Conservation (phyloP, 2,329 filamentous ascomycete species). For the Aspergillus felis region DNA sequence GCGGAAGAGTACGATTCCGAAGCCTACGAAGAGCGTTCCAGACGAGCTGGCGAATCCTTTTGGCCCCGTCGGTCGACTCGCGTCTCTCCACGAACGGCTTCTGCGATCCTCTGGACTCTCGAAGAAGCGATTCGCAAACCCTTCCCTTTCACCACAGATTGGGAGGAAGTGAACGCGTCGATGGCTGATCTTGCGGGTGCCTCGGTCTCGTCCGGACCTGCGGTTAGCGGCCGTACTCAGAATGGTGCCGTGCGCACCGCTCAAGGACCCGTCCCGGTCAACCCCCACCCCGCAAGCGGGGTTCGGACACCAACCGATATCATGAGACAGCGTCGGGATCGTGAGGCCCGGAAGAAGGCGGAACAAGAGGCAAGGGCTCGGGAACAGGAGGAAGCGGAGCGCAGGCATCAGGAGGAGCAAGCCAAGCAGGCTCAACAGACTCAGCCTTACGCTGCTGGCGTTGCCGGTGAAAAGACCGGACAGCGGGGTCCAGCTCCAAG, state of each 20-base stretch:
- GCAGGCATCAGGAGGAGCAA: slow-evolving; percentile 39
- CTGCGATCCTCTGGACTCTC: slow-evolving; percentile 85
- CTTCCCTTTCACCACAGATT: slow-evolving; percentile 75
- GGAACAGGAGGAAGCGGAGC: slow-evolving; percentile 51
- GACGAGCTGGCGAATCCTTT: slow-evolving; percentile 43
- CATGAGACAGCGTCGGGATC: slow-evolving; percentile 78
- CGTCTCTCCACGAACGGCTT: slow-evolving; percentile 79
- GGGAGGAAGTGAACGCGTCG: slow-evolving; percentile 80
- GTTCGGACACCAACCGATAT: slow-evolving; percentile 85
- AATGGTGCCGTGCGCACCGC: slow-evolving; percentile 55
- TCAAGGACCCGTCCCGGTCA: slow-evolving; percentile 51
- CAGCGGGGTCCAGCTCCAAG: slow-evolving; percentile 21
- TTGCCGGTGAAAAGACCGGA: slow-evolving; percentile 31
- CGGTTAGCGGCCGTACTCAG: slow-evolving; percentile 53
- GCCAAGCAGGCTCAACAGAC: slow-evolving; percentile 23
- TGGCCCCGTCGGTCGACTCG: slow-evolving; percentile 51
- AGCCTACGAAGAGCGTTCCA: slow-evolving; percentile 27
- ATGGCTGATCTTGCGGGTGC: slow-evolving; percentile 81
- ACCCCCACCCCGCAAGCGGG: slow-evolving; percentile 49
- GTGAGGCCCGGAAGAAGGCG: slow-evolving; percentile 67
- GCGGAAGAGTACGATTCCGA: slow-evolving; percentile 20
- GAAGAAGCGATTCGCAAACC: slow-evolving; percentile 86
- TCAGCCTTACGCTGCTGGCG: slow-evolving; percentile 43
- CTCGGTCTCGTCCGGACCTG: slow-evolving; percentile 42
- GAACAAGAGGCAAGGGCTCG: slow-evolving; percentile 60